Base-by-base conservation (phyloP, 1,284 basidiomycete genomes). In the Puccinia coronata region DNA sequence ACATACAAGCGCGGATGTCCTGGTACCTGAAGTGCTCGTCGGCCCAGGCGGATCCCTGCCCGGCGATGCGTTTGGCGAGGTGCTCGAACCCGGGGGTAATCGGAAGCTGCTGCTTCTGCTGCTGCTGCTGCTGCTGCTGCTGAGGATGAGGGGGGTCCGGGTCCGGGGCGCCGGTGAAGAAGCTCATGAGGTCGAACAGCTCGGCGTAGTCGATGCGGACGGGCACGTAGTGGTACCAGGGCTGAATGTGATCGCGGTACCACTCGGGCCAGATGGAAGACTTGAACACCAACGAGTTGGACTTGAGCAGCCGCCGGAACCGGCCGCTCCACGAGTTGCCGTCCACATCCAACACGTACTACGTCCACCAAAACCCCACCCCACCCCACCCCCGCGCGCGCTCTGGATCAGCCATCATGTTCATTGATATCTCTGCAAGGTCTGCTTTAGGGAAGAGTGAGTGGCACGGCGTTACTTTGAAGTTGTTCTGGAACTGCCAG, bases 201-300 rank as follows among this genome's bases (percentile, higher is more conserved):
- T 89, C 88, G 16, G 87, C 86, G 74, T 88, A 88, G 82, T 89
- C 89, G 11, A 89, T 83, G 83, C 90, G 89, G 49, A 91, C 85
- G 0, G 91, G 91, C 0, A 91, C 86, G 82, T 90, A 91, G 84
- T 91, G 90, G 1, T 91, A 88, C 90, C 90, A 90, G 0, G 88
- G 87, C 75, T 86, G 86, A 5, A 89, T 85, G n/a, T 88, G 87
- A 67, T 89, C 88, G 36, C 85, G 83, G 79, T 86, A 84, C 77
- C 87, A 88, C 83, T 88, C 88, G 12, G 87, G 87, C 83, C 86
- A 88, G 36, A 88, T 85, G 1, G 87, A 87, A 31, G 85, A 83
- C 84, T 88, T 88, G 82, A 88, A 82, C 0, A 88, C 86, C 4
- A 87, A 86, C 74, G 86, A 87, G 18, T 86, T 87, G 34, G 85